Evolutionary conservation across 1,284 basidiomycete genomes (phyloP).

Genomic region (Flammula alnicola): DNA sequence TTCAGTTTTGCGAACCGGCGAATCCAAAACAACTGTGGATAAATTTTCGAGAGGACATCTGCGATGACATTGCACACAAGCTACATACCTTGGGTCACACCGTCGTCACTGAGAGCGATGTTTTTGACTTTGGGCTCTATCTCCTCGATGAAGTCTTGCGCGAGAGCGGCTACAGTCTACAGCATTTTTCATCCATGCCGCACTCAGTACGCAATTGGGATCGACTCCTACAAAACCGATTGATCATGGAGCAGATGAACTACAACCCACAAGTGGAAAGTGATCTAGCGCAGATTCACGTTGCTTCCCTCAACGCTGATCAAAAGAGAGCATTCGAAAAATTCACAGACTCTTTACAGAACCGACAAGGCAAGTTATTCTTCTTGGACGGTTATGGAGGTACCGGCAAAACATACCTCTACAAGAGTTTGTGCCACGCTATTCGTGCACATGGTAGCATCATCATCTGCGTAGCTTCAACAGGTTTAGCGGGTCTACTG

Average conservation of each 20-base stretch:
- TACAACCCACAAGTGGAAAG: slow-evolving; percentile 33
- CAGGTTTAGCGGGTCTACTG: slow-evolving; percentile 49
- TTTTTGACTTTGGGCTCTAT: slow-evolving; percentile 38
- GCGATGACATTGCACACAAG: slow-evolving; percentile 39
- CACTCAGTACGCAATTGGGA: slow-evolving; percentile 32
- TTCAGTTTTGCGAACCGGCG: slow-evolving; percentile 37
- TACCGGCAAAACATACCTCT: slow-evolving; percentile 54
- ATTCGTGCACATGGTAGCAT: slow-evolving; percentile 33
- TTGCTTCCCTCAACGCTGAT: slow-evolving; percentile 38
- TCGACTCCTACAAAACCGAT: slow-evolving; percentile 28
- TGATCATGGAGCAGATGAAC: slow-evolving; percentile 43
- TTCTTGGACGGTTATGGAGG: slow-evolving; percentile 53
- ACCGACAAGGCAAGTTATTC: slow-evolving; percentile 33
- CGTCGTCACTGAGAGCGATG: slow-evolving; percentile 22
- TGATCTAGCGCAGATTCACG: slow-evolving; percentile 14
- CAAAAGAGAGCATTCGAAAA: slow-evolving; percentile 39
- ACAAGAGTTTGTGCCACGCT: slow-evolving; percentile 40
- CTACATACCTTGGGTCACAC: slow-evolving; percentile 16
- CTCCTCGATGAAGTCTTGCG: slow-evolving; percentile 30
- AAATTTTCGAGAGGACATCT: slow-evolving; percentile 35
- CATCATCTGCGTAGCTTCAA: slow-evolving; percentile 49
- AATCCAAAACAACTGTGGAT: slow-evolving; percentile 41
- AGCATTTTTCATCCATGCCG: slow-evolving; percentile 33
- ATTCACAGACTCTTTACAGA: slow-evolving; percentile 35
- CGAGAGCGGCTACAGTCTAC: slow-evolving; percentile 25